Evolutionary conservation across 2,329 filamentous ascomycete species (phyloP), one percentile per base, ranked within the genome.

Genomic region (Aspergillus brasiliensis): DNA sequence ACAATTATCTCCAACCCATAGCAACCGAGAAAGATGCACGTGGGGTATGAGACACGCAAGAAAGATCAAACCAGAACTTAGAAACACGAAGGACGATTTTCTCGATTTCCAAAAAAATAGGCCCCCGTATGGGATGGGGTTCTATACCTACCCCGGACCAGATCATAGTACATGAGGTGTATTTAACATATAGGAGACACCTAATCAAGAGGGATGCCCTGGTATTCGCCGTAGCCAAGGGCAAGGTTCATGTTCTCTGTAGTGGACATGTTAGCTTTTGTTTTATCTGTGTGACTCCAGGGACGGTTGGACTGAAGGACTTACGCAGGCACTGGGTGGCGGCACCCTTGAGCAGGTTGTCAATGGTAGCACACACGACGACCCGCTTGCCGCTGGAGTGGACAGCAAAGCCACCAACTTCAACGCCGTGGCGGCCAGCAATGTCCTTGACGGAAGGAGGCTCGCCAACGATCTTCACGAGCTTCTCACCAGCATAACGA

Each of bases 331-430:
- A 97, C 77, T 97, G 93, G 10, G 93, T 97, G 6, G 91, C 91
- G 56, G 93, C 93, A 61, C 93, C 93, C 86, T 97, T 97, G 69
- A 95, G 83, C 67, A 97, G 80, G 78, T 97, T 97, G 78, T 97
- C 93, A 71, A 97, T 97, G 2, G 91, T 96, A 17, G 90, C 91
- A 73, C 93, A 96, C 64, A 98, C 86, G n/a, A 98, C 94, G 0
- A 96, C 93, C 54, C 95, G 85, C 85, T 92, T 95, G 59, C 94
- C 94, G 21, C 86, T 88, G 67, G 86, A 91, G 79, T 97, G 90
- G 40, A 97, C 92, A n/a, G 91, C 92, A 71, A 98, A 98, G 0
- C 91, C 93, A 61, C 95, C 95, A 76, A 99, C 92, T 80, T 98
- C 93, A 3, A 96, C 89, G 21, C 91, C 90, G 74, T 98, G 94